These are phyloP conservation scores for Skeletonema tropicum DNA, from an alignment of 108 stramenopile genomes.

Conservation along the genomic window DNA sequence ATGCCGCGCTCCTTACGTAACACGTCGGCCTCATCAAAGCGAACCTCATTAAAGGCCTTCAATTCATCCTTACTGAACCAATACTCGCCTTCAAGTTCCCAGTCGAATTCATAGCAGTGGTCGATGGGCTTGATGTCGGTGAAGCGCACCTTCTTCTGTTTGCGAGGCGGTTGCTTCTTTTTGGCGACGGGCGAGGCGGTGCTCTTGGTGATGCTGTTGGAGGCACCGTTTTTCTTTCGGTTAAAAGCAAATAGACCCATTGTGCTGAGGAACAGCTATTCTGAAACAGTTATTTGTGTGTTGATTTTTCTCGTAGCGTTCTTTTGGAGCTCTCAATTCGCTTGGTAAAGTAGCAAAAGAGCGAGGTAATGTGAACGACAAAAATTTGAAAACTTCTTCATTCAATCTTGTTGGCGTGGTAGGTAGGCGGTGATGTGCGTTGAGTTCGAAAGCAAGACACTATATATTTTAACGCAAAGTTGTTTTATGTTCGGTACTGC, in stretches of 20 bases:
- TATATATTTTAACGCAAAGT: too few species aligned
- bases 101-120: slow-evolving; percentile 33
- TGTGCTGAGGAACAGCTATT: not conserved
- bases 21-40: slow-evolving; percentile 39
- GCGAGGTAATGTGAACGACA: too few species aligned
- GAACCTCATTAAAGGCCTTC: slow-evolving; percentile 22
- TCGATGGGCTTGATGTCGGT: slow-evolving; percentile 3
- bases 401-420: too few species aligned
- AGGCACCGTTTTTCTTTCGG: not conserved
- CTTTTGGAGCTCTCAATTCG: too few species aligned
- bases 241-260: not conserved
- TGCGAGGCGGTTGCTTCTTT: not conserved
- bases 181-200: not conserved
- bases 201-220: not conserved
- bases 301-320: too few species aligned
- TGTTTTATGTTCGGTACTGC: too few species aligned
- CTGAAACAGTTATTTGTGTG: too few species aligned
- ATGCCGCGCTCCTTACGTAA: slow-evolving; percentile 34
- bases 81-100: slow-evolving; percentile 18
- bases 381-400: too few species aligned
- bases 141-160: slow-evolving; percentile 28
- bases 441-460: too few species aligned
- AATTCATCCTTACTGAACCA: slow-evolving; percentile 24
- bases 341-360: too few species aligned
- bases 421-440: too few species aligned